These are phyloP conservation scores for Podospora comata DNA, from an alignment of 495 filamentous ascomycete genomes.

Conservation along the genomic window DNA sequence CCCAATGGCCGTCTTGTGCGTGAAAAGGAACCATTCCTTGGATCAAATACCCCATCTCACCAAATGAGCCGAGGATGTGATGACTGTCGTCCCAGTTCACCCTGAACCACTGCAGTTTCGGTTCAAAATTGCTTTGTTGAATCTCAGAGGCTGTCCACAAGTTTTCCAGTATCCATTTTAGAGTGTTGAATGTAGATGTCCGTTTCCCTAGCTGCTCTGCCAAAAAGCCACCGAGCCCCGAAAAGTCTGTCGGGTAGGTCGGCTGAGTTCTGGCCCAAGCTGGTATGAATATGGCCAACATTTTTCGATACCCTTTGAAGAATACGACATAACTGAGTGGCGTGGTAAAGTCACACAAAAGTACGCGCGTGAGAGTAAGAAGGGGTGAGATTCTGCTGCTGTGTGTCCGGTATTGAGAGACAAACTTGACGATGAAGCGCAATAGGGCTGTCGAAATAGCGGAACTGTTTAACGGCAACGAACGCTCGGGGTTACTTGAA, in stretches of 20 bases:
- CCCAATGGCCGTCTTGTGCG: neutral
- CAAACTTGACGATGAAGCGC: neutral
- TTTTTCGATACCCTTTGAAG: neutral
- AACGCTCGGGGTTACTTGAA: neutral
- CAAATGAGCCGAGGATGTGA: neutral
- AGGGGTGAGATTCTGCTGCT: neutral
- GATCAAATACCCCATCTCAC: neutral
- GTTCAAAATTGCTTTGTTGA: neutral
- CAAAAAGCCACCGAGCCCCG: neutral
- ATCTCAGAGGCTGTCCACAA: neutral
- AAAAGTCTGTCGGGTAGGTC: neutral
- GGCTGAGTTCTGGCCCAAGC: neutral
- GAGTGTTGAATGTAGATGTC: neutral
- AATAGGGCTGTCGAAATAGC: neutral
- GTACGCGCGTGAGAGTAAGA: neutral
- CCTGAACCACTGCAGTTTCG: neutral
- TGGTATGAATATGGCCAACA: neutral
- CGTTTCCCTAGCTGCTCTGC: neutral
- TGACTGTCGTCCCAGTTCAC: neutral
- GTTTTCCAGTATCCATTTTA: neutral
- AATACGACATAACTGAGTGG: neutral
- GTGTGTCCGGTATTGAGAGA: neutral
- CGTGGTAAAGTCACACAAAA: neutral
- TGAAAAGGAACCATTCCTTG: neutral
- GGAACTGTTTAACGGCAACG: neutral